Evolutionary conservation across 495 filamentous ascomycete genomes (phyloP).

Genomic region (Pyrenopolyporus hunteri): DNA sequence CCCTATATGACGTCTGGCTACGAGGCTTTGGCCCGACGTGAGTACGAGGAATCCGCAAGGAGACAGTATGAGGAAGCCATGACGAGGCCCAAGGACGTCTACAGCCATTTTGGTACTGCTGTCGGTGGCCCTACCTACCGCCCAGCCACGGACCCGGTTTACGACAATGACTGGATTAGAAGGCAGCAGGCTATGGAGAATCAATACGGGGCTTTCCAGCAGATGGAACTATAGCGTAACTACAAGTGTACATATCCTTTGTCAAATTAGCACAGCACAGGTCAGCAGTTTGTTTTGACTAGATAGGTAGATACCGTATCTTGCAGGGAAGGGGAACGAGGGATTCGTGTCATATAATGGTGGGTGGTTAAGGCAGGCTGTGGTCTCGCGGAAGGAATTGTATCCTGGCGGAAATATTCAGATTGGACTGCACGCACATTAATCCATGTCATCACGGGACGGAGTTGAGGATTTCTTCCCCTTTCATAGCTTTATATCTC

Average conservation of each 20-base stretch:
- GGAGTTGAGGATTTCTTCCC: constrained; percentile 31
- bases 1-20: constrained; percentile 77
- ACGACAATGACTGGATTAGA: constrained; percentile 59
- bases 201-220: constrained; percentile 61
- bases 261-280: constrained; percentile 22
- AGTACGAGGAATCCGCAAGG: constrained; percentile 53
- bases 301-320: constrained; percentile 3
- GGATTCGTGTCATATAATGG: background rate
- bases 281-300: constrained; percentile 13
- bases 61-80: constrained; percentile 45
- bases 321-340: background rate
- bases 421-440: constrained; percentile 33
- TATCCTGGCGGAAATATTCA: constrained; percentile 2
- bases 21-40: constrained; percentile 57
- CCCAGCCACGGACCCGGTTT: constrained; percentile 67
- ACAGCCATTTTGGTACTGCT: constrained; percentile 44
- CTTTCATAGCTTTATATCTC: constrained; percentile 36
- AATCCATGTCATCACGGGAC: constrained; percentile 32
- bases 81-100: constrained; percentile 47
- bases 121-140: constrained; percentile 56
- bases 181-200: constrained; percentile 60
- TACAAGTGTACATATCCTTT: constrained; percentile 31
- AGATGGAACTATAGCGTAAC: constrained; percentile 42
- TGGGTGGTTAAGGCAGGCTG: background rate
- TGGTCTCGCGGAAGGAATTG: background rate